phyloP scores from a whole-genome alignment of 2,329 filamentous ascomycete species.

The Saccharata proteae region DNA sequence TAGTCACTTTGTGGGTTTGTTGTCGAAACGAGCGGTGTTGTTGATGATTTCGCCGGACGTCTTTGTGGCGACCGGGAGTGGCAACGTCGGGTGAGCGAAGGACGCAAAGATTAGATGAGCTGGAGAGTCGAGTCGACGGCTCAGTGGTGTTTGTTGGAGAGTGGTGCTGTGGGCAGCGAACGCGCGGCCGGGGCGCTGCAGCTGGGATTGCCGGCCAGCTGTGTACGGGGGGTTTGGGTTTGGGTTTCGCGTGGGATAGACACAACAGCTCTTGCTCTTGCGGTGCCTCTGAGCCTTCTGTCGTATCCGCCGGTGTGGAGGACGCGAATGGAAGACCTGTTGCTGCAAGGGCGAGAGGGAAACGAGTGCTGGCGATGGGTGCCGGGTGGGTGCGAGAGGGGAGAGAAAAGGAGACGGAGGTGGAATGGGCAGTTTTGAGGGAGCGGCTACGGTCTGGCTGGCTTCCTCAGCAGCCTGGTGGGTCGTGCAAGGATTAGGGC shows the following conservation, averaged over 20 bases:
- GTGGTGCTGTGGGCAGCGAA: constrained; percentile 1
- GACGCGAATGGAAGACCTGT: background rate
- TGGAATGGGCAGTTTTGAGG: constrained; percentile 10
- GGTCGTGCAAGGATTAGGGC: too few species aligned
- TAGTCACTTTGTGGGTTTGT: too few species aligned
- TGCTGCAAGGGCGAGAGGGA: constrained; percentile 4
- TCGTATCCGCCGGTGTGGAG: too few species aligned
- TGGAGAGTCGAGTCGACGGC: constrained; percentile 1
- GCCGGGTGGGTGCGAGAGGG: constrained; percentile 7
- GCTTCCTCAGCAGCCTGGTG: too few species aligned
- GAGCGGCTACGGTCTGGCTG: constrained; percentile 3
- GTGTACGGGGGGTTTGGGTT: too few species aligned
- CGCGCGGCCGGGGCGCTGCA: constrained; percentile 1
- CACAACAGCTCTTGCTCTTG: too few species aligned
- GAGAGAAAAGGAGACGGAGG: constrained; percentile 9
- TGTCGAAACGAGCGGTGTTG: too few species aligned
- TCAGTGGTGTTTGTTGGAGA: too few species aligned
- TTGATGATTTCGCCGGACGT: too few species aligned
- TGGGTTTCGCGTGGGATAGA: too few species aligned
- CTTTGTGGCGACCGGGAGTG: too few species aligned
- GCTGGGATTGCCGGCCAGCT: background rate
- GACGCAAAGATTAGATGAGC: background rate
- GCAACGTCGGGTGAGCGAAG: background rate
- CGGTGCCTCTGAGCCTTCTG: too few species aligned
- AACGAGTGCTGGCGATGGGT: constrained; percentile 5